Conservation (phyloP, 2,329 filamentous ascomycete species). For the Coniochaeta sp. region DNA sequence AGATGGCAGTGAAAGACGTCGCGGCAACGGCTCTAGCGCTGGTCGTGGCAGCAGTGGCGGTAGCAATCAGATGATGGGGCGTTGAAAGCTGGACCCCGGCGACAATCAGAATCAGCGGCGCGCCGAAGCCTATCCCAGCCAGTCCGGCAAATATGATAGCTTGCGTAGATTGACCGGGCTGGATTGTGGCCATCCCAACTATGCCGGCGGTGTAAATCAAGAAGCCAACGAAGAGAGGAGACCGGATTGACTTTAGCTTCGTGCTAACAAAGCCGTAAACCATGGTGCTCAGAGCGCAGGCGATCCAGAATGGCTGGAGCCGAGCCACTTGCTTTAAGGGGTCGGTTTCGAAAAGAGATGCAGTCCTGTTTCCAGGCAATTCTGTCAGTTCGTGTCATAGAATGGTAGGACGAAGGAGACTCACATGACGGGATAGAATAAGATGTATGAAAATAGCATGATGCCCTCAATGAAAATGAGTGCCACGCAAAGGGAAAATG, state of each 20-base stretch:
- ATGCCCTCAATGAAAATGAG: neutral
- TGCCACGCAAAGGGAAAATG: neutral
- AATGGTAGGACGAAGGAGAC: neutral
- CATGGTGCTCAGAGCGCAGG: neutral
- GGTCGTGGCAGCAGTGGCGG: conserved; percentile 3
- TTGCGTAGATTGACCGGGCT: neutral
- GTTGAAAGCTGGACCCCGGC: neutral
- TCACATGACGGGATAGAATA: conserved; percentile 1
- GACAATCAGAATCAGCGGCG: neutral
- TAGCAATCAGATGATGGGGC: neutral
- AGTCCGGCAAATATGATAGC: neutral
- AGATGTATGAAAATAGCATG: neutral
- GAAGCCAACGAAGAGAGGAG: neutral
- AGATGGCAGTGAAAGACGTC: conserved; percentile 7
- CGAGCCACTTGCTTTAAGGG: neutral
- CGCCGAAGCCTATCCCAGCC: neutral
- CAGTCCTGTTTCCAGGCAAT: no score
- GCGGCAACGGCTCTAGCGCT: conserved; percentile 2
- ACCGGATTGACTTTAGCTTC: neutral
- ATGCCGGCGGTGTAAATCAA: neutral
- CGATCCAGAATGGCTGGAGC: neutral
- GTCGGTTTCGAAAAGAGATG: neutral
- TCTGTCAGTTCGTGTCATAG: no score
- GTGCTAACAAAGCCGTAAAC: neutral
- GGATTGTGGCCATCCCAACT: neutral